Base-by-base conservation (phyloP, 495 filamentous ascomycete genomes). In the Hamigera avellanea region DNA sequence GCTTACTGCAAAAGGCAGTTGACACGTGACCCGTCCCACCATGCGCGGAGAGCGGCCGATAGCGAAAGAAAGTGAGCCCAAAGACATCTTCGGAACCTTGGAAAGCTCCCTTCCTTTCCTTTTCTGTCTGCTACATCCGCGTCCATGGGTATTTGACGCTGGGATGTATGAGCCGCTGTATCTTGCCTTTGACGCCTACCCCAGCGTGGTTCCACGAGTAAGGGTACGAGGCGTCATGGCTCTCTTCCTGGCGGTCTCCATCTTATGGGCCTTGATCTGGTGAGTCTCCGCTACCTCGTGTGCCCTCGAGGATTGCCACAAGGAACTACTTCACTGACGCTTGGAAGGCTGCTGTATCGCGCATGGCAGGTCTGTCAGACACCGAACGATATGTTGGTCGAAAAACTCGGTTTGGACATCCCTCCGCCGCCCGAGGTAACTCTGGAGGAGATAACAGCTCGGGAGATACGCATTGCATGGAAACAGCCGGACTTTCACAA, bases 401-500 rank as follows among this genome's bases (percentile, higher is more conserved):
- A 79, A 45, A 78, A 95, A 25, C 73, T 98, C 14, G 91, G 91
- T 21, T 76, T 95, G 43, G 93, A 98, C 46, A 84, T 95, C 14
- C 91, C 91, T 35, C 76, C 85, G 33, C 75, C 86, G 14, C 91
- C 91, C 16, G 76, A 88, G 40, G 81, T 96, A 17, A 93, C 86
- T 19, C 71, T 98, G n/a, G 86, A 88, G 34, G 86, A 82, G 33
- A 85, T 98, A 41, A 81, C 80, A 34, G 67, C 85, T 17, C 84
- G 89, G 49, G 82, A 84, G 29, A 81, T 93, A 18, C 80, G 85
- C n/a, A 69, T 98, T 12, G 86, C 88, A 49, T 95, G 88, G 86
- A 86, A 85, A 36, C 72, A 82, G 34, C 79, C 83, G 1, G 78
- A 83, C 28, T 72, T 77, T 49, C 79, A 78, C 36, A 79, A 83